A percentile compares a stretch with the other conserved stretches of the same genome.
Conservation (phyloP, 1,284 basidiomycete species). For the Limonomyces culmigenus region DNA sequence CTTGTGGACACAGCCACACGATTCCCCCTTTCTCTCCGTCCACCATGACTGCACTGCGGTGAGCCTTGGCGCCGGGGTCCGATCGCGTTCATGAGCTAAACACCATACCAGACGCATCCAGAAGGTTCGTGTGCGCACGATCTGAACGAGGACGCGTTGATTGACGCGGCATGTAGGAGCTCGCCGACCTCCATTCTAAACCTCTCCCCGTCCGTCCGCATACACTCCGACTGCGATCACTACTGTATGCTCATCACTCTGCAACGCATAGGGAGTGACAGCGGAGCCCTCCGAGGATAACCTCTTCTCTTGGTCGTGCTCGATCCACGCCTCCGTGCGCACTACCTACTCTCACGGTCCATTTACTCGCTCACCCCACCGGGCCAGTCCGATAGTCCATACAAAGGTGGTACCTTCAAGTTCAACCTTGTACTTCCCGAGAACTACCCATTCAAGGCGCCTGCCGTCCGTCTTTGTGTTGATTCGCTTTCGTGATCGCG, state of each 20-base stretch:
- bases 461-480: constrained; percentile 37
- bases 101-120: constrained; percentile 39
- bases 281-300: constrained; percentile 59
- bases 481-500: constrained; percentile 2
- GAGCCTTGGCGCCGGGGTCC: constrained; percentile 6
- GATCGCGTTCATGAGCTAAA: constrained; percentile 4
- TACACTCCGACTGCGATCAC: neutral
- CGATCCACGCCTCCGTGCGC: constrained; percentile 55
- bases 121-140: too few species aligned
- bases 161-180: constrained; percentile 40
- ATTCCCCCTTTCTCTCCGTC: too few species aligned
- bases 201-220: constrained; percentile 38
- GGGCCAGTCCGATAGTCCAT: constrained; percentile 57
- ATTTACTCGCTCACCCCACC: neutral
- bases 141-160: too few species aligned
- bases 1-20: too few species aligned
- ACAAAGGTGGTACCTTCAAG: constrained; percentile 70
- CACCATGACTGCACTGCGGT: constrained; percentile 45
- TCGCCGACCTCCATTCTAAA: constrained; percentile 35
- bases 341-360: neutral
- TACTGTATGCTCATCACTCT: neutral
- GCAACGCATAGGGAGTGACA: constrained; percentile 30
- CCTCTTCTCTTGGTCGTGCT: constrained; percentile 63
- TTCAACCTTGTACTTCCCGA: constrained; percentile 56
- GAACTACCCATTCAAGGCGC: constrained; percentile 85